These are phyloP conservation scores for Suillus variegatus DNA, from an alignment of 768 basidiomycete genomes.

Conservation along the genomic window DNA sequence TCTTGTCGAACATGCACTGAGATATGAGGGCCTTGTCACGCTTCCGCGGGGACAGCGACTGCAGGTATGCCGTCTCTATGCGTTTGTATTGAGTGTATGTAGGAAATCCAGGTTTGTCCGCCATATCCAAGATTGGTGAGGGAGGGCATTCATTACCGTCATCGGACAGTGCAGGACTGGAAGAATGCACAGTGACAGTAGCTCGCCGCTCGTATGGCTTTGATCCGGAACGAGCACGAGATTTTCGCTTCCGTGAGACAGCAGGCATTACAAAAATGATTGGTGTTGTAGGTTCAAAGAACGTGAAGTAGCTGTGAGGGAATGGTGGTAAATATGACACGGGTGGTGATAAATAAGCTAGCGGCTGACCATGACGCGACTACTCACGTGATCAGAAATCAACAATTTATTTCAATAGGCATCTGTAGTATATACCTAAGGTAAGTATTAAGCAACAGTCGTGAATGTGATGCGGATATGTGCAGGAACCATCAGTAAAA, in stretches of 20 bases:
- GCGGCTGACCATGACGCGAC: constrained; percentile 31
- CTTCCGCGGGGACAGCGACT: constrained; percentile 56
- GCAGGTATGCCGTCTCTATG: constrained; percentile 60
- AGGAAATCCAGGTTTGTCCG: constrained; percentile 53
- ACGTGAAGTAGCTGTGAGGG: background rate
- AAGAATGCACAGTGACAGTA: background rate
- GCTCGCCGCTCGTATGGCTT: constrained; percentile 26
- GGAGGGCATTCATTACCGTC: constrained; percentile 1
- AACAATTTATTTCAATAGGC: constrained; percentile 6
- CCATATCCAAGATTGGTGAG: constrained; percentile 8
- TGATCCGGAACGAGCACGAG: constrained; percentile 8
- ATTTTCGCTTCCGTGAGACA: background rate
- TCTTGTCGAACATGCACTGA: constrained; percentile 67
- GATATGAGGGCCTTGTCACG: constrained; percentile 73
- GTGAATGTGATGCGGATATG: background rate
- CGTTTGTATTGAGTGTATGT: constrained; percentile 59
- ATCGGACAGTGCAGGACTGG: constrained; percentile 12
- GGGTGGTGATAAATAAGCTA: background rate
- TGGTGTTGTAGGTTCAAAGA: background rate
- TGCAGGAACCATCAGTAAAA: constrained; percentile 4
- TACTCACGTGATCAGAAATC: constrained; percentile 33
- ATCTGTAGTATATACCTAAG: background rate
- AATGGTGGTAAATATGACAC: constrained; percentile 25
- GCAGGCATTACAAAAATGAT: constrained; percentile 6
- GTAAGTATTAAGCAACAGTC: background rate